Evolutionary conservation across 371 early-diverging fungal genomes (phyloP), one percentile per base, ranked within the genome.

Genomic region (Mortierella sp.): DNA sequence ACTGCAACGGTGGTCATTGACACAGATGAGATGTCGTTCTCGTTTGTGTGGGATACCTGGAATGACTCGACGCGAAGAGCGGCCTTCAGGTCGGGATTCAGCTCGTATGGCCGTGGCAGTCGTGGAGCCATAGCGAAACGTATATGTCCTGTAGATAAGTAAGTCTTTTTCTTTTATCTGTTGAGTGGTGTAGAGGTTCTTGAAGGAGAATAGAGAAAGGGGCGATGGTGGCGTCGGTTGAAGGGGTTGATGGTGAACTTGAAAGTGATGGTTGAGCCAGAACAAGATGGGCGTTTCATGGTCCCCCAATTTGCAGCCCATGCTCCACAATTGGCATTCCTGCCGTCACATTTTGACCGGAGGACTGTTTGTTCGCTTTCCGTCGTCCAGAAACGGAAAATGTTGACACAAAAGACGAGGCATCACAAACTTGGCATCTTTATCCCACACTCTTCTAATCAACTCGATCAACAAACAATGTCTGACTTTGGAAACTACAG

Each of bases 401-500:
- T 50, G 61, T 61, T 61, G 61, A 61, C 61, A 61, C 61, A 61
- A 31, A 31, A 29, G 11, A 6, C 3, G 29, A 13, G 9, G 14
- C 7, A 31, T n/a, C n/a, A n/a, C n/a, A n/a, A n/a, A n/a, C 61
- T 61, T 61, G 61, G 61, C 61, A 61, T 37, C 34, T 61, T 34
- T 22, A 8, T 13, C 16, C 31, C 34, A 47, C 69, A 61, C 65
- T 26, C 55, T 31, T 64, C 55, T 50, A 40, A 66, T 39, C 65
- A 65, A 63, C 58, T 61, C 61, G 61, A 37, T 31, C 68, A 16
- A 40, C 26, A 40, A 73, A 78, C 72, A 65, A 83, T 83, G 84
- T 79, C 79, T 73, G 84, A 83, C 73, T 83, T 71, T 65, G 84
- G 84, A 78, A 79, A 67, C 79, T 83, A 83, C 76, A 73, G 61